Evolutionary conservation across 495 filamentous ascomycete species (phyloP).

Genomic region (Staphylotrichum longicolle): DNA sequence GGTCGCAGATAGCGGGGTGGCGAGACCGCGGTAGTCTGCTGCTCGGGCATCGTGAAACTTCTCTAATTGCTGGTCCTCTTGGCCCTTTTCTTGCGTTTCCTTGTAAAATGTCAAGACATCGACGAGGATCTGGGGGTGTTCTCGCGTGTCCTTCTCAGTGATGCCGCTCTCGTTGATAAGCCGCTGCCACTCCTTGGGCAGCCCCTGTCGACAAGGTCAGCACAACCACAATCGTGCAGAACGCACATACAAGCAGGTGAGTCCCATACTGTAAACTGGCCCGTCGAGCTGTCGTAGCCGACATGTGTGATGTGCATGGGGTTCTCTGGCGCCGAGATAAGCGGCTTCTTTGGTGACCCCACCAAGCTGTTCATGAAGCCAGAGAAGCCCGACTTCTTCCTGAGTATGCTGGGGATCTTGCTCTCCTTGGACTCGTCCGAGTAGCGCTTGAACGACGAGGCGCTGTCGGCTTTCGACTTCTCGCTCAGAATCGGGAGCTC

Average conservation of each 20-base stretch:
- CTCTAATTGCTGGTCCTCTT: conserved; percentile 85
- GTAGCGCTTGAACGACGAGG: conserved; percentile 67
- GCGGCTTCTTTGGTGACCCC: conserved; percentile 82
- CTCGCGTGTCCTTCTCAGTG: conserved; percentile 89
- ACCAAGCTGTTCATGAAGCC: conserved; percentile 92
- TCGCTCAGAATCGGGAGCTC: conserved; percentile 49
- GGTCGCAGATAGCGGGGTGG: conserved; percentile 41
- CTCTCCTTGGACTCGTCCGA: conserved; percentile 75
- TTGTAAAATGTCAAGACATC: conserved; percentile 97
- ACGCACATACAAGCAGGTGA: conserved; percentile 5
- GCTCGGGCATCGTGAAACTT: conserved; percentile 87
- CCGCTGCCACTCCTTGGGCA: conserved; percentile 97
- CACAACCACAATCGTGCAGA: conserved; percentile 7
- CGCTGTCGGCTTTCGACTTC: conserved; percentile 58
- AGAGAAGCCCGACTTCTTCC: conserved; percentile 93
- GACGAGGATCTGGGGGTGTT: conserved; percentile 90
- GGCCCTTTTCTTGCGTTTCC: conserved; percentile 76
- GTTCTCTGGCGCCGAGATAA: conserved; percentile 94
- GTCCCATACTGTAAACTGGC: conserved; percentile 85
- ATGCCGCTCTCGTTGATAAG: conserved; percentile 94
- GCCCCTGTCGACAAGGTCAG: conserved; percentile 57
- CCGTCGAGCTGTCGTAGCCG: conserved; percentile 93
- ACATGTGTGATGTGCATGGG: conserved; percentile 98
- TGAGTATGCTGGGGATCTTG: conserved; percentile 55
- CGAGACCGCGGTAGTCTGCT: conserved; percentile 52